Evolutionary conservation across 345 rosid genomes (phyloP), one percentile per base, ranked within the genome.

Genomic region (Citrus trifoliata): DNA sequence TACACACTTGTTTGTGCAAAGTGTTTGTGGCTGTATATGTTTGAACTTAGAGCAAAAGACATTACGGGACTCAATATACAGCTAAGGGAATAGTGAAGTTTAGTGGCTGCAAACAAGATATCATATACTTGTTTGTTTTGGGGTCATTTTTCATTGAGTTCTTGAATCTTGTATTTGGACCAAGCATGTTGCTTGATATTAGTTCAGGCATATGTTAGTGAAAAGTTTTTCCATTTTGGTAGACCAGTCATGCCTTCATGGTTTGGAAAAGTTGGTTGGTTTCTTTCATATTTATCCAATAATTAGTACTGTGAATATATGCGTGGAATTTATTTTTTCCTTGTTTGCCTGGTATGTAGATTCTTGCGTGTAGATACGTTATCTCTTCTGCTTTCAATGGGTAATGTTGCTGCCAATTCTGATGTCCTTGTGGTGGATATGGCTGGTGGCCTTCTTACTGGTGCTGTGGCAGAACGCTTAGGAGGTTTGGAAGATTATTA

Each of bases 401-500:
- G 94, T 80, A 94, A 96, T 82, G 88, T 94, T 78, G 83, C 91
- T 21, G 89, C 92, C 25, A 85, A 89, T 81, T 87, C 90, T n/a
- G 94, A 96, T 81, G 88, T 96, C 60, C 93, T 96, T 75, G 91
- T 94, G 38, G 88, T 90, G 71, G 99, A 96, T 88, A 88, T 87
- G 93, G 91, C 93, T 82, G 98, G 97, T 80, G 99, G 98, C 53
- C 95, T 96, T 78, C 79, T 96, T 78, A 89, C 97, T 79, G 98
- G 98, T 82, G 98, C 97, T 55, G 95, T 96, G 75, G 97, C 98
- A 67, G 98, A 94, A 80, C 89, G 97, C 59, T 83, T 92, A 84
- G 98, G 98, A 85, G 98, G 98, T 94, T 76, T 60, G 76, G 24
- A 24, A 46, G 27, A 76, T 65, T 51, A 68, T 78, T 42, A 69